Conservation (phyloP, 805 yeast species). For the Schwanniomyces polymorphus region DNA sequence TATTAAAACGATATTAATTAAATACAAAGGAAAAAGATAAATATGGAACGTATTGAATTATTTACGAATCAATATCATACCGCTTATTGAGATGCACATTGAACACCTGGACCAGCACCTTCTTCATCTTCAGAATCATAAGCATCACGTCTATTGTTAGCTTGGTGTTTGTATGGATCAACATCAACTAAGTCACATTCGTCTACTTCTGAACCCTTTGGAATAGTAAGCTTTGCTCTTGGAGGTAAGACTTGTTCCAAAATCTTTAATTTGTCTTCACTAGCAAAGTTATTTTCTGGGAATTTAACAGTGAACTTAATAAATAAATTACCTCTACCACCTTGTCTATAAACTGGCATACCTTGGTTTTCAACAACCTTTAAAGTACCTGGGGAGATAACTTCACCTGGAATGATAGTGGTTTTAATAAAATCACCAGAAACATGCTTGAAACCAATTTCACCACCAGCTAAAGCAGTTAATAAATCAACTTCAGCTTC, state of each 20-base stretch:
- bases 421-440: slow-evolving; percentile 90
- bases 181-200: slow-evolving; percentile 73
- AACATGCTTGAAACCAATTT: slow-evolving; percentile 81
- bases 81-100: slow-evolving; percentile 88
- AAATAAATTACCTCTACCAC: slow-evolving; percentile 85
- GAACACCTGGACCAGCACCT: slow-evolving; percentile 69
- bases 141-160: slow-evolving; percentile 41
- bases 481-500: slow-evolving; percentile 87
- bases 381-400: slow-evolving; percentile 77
- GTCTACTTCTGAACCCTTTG: slow-evolving; percentile 74
- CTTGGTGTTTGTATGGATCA: slow-evolving; percentile 61
- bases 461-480: slow-evolving; percentile 97
- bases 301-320: slow-evolving; percentile 85
- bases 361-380: slow-evolving; percentile 91
- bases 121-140: slow-evolving; percentile 48
- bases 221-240: slow-evolving; percentile 60
- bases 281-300: slow-evolving; percentile 74
- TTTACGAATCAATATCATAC: neutral
- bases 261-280: slow-evolving; percentile 69
- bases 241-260: slow-evolving; percentile 81
- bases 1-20: neutral
- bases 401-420: slow-evolving; percentile 85
- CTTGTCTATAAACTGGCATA: slow-evolving; percentile 93
- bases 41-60: neutral
- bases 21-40: neutral